phyloP scores from a whole-genome alignment of 495 filamentous ascomycete genomes.

The Chaetomium tenue region DNA sequence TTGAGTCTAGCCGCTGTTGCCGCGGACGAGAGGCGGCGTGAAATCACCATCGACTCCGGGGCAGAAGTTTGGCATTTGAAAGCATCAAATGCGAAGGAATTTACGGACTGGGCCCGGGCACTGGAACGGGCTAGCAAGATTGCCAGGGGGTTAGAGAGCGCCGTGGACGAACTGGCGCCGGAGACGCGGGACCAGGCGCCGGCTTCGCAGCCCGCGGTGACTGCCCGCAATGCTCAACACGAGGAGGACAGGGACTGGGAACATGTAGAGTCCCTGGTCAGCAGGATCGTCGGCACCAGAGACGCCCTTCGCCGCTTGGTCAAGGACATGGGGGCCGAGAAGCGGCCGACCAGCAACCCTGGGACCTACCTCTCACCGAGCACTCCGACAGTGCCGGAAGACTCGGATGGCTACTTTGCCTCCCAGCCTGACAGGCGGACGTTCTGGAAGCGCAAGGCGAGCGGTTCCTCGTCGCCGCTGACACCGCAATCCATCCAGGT shows the following conservation, averaged over 20 bases:
- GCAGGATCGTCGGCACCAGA: constrained; percentile 77
- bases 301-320: constrained; percentile 84
- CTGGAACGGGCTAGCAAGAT: constrained; percentile 72
- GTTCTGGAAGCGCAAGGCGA: constrained; percentile 93
- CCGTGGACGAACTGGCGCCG: constrained; percentile 31
- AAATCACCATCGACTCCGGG: constrained; percentile 95
- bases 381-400: constrained; percentile 44
- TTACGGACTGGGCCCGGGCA: constrained; percentile 79
- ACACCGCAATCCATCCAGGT: constrained; percentile 48
- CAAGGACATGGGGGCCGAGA: constrained; percentile 73
- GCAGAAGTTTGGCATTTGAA: constrained; percentile 97
- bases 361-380: constrained; percentile 41
- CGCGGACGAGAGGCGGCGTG: constrained; percentile 77
- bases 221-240: constrained; percentile 24
- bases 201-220: constrained; percentile 19
- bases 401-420: constrained; percentile 46
- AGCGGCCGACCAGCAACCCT: constrained; percentile 32
- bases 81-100: constrained; percentile 77
- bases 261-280: constrained; percentile 76
- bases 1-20: constrained; percentile 86
- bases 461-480: constrained; percentile 36
- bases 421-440: constrained; percentile 50
- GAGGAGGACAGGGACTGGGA: constrained; percentile 81
- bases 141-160: constrained; percentile 47
- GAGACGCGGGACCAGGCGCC: constrained; percentile 21